Evolutionary conservation across 1,284 basidiomycete species (phyloP), one percentile per base, ranked within the genome.

Genomic region (Porogramme epimiltina): DNA sequence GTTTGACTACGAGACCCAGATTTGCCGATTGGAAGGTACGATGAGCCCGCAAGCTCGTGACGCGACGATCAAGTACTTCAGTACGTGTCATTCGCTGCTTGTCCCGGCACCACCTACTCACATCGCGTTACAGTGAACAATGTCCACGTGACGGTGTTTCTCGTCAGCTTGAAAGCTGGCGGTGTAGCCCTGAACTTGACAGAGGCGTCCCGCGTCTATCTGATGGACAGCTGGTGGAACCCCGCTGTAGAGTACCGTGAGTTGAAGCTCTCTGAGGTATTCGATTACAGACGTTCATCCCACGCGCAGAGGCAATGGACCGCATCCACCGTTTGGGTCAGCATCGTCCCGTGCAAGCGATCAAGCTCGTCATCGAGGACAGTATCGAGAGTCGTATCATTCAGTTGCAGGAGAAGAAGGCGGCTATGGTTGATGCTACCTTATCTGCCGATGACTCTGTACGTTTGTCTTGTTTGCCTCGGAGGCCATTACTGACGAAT

Each of bases 1-100:
- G n/a, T n/a, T n/a, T 42, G 34, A 37, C 13, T 18, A 10, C 9
- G 6, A 9, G 34, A 6, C 10, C n/a, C 66, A 95, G 86, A 85
- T 97, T 51, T 98, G 95, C 66, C 89, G 97, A 36, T 75, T 99
- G 41, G 94, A 98, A 70, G 97, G 97, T 46, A 93, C 91, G 19
- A 99, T 99, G 96, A 90, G 89, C 19, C 96, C 96, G 16, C 91
- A 96, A 67, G 95, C 95, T 49, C 84, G 96, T 60, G 93, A 98
- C 71, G 89, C 92, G 1, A 97, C 95, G 6, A 96, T 97, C 66
- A 87, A 95, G 69, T 84, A 97, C 69, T 97, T 97, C 70, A 96
- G 92, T 93, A 65, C 44, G 87, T 70, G 10, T 18, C 34, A 39
- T 39, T 19, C 19, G 36, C 16, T 11, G 20, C 41, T 3, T 54